Conservation (phyloP, 75 land plant genomes). For the Sequoiadendron giganteum region DNA sequence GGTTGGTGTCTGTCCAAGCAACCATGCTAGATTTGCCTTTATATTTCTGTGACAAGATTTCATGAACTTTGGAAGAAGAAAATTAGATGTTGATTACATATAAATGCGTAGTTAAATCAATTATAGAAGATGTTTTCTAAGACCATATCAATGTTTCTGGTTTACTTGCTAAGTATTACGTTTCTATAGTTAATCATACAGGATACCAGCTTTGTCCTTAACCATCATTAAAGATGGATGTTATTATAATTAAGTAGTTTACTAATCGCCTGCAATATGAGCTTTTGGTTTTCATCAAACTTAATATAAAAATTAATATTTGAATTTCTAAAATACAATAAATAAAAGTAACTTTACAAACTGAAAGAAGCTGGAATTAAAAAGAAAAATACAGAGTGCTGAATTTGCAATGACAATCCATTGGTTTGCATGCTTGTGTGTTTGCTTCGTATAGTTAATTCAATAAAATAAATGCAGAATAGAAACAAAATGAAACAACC, state of each 20-base stretch:
- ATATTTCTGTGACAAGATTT: background rate
- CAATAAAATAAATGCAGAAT: too few species aligned
- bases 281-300: background rate
- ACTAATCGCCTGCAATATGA: background rate
- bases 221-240: background rate
- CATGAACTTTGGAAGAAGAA: background rate
- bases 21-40: background rate
- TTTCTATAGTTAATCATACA: background rate
- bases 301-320: too few species aligned
- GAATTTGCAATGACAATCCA: too few species aligned
- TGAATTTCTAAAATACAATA: too few species aligned
- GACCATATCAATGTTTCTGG: background rate
- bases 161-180: background rate
- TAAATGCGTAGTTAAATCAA: background rate
- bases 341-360: too few species aligned
- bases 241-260: background rate
- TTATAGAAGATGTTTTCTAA: background rate
- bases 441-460: too few species aligned
- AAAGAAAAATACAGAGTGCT: too few species aligned
- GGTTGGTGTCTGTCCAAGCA: background rate
- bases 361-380: too few species aligned
- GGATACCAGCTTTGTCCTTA: background rate
- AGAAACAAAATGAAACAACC: too few species aligned
- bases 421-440: too few species aligned
- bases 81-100: background rate